These are phyloP conservation scores for Bryopsis sp. DNA, from an alignment of 139 green algal species.

Conservation along the genomic window DNA sequence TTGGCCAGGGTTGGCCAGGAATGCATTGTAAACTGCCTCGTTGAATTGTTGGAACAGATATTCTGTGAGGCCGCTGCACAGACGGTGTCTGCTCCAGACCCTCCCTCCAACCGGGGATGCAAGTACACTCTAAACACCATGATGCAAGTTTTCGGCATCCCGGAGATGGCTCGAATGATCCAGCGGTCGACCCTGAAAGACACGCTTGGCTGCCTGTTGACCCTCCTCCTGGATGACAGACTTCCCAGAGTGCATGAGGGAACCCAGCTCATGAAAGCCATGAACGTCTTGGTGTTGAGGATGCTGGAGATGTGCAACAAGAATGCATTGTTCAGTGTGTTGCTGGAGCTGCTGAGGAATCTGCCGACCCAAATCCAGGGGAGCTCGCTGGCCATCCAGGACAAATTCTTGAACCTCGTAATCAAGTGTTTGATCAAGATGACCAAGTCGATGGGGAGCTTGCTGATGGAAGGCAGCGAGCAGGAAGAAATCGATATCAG, in stretches of 20 bases:
- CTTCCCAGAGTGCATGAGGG: constrained; percentile 42
- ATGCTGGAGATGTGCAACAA: constrained; percentile 25
- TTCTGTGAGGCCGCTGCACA: constrained; percentile 27
- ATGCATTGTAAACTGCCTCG: no score
- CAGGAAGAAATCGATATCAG: constrained; percentile 62
- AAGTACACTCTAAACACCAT: constrained; percentile 93
- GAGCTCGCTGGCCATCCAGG: background rate
- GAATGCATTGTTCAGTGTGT: constrained; percentile 7
- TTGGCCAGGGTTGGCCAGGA: no score
- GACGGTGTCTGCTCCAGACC: background rate
- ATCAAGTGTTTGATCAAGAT: constrained; percentile 98
- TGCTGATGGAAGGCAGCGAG: background rate
- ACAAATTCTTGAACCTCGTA: constrained; percentile 54
- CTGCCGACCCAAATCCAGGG: background rate
- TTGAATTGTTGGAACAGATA: no score
- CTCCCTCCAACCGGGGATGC: constrained; percentile 35
- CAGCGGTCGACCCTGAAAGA: constrained; percentile 29
- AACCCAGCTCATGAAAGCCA: constrained; percentile 44
- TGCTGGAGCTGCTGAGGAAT: constrained; percentile 7
- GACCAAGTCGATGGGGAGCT: constrained; percentile 59
- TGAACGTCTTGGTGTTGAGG: constrained; percentile 37
- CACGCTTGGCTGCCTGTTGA: constrained; percentile 45
- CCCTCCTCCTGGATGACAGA: constrained; percentile 52
- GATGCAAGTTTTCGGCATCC: constrained; percentile 49
- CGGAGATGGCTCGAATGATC: constrained; percentile 20